phyloP scores from a whole-genome alignment of 2,329 filamentous ascomycete genomes.

The Colletotrichum abscissum region DNA sequence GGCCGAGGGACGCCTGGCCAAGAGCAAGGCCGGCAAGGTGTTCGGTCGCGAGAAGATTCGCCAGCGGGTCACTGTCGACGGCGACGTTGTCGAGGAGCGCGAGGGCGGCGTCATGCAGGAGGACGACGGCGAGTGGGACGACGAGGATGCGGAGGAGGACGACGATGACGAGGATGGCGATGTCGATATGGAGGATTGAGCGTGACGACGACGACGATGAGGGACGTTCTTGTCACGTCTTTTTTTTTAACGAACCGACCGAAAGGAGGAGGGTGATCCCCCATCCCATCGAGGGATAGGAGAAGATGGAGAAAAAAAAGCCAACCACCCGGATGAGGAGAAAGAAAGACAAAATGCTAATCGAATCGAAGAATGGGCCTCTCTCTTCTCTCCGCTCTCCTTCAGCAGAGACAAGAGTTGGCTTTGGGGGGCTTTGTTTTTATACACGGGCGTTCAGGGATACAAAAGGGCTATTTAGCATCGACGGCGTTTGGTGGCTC shows the following conservation, averaged over 20 bases:
- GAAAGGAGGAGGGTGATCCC: background rate
- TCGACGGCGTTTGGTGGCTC: constrained; percentile 36
- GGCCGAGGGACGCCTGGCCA: constrained; percentile 45
- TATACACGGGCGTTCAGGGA: constrained; percentile 30
- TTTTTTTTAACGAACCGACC: background rate
- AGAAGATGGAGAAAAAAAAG: background rate
- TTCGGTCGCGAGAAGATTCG: constrained; percentile 57
- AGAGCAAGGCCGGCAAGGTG: constrained; percentile 47
- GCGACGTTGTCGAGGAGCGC: constrained; percentile 46
- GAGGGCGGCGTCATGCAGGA: constrained; percentile 36
- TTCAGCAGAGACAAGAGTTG: background rate
- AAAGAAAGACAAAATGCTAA: constrained; percentile 25
- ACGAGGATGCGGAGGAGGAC: constrained; percentile 36
- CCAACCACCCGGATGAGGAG: background rate
- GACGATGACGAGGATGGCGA: constrained; percentile 41
- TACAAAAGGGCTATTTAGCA: constrained; percentile 35
- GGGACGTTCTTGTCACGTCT: background rate
- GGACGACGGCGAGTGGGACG: constrained; percentile 36
- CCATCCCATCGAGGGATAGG: background rate
- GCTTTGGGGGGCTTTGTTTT: constrained; percentile 1
- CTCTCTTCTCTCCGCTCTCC: background rate
- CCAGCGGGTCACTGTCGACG: constrained; percentile 50
- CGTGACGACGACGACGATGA: background rate
- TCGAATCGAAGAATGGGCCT: constrained; percentile 26
- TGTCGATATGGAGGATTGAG: constrained; percentile 47